phyloP scores from a whole-genome alignment of 306 rosid species.

The Oemleria cerasiformis region DNA sequence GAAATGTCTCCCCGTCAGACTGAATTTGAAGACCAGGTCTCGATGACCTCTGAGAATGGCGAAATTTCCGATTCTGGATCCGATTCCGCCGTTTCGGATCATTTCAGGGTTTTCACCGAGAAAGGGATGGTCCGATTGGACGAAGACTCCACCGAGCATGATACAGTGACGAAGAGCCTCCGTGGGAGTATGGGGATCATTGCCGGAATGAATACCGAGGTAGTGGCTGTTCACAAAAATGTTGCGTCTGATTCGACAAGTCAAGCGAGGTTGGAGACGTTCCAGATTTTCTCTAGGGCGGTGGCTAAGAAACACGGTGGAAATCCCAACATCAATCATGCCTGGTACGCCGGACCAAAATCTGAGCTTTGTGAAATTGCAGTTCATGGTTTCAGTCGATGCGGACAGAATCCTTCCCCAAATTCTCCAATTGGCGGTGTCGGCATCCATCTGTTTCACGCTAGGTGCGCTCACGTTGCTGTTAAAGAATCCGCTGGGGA shows the following conservation, averaged over 20 bases:
- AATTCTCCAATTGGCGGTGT: constrained; percentile 19
- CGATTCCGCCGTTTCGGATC: not conserved
- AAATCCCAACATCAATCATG: constrained; percentile 34
- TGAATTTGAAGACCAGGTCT: constrained; percentile 8
- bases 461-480: constrained; percentile 10
- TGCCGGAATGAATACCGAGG: not conserved
- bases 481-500: constrained; percentile 26
- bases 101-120: not conserved
- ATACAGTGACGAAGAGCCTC: not conserved
- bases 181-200: constrained; percentile 7
- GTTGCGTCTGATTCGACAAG: not conserved
- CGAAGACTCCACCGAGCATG: constrained; percentile 1
- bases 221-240: constrained; percentile 34
- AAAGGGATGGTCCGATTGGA: not conserved
- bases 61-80: constrained; percentile 10
- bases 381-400: constrained; percentile 41
- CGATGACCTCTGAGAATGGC: constrained; percentile 13
- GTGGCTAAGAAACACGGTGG: constrained; percentile 45
- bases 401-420: not conserved
- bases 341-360: constrained; percentile 53
- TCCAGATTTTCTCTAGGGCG: constrained; percentile 30
- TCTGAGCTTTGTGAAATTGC: constrained; percentile 35
- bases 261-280: constrained; percentile 9
- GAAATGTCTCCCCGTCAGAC: not conserved
- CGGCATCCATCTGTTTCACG: constrained; percentile 20